A percentile compares a stretch with the other conserved stretches of the same genome.
Conservation (phyloP, 805 yeast species). For the Metschnikowia sp. region DNA sequence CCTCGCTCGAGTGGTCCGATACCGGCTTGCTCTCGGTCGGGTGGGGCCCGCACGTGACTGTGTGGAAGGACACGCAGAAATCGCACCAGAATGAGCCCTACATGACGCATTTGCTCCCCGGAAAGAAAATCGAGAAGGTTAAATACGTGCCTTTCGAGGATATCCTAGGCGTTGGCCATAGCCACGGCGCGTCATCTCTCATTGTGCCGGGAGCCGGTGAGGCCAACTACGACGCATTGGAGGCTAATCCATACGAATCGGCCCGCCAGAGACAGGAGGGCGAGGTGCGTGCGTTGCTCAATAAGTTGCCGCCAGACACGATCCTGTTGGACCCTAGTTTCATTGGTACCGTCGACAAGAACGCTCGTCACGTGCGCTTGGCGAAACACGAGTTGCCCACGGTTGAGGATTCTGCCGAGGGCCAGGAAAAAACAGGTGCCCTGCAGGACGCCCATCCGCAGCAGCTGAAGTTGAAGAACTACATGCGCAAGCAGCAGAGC, state of each 20-base stretch:
- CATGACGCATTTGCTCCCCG: conserved; percentile 84
- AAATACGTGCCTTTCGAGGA: conserved; percentile 94
- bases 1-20: conserved; percentile 77
- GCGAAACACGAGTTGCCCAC: conserved; percentile 50
- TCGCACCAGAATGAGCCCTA: conserved; percentile 78
- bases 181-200: conserved; percentile 66
- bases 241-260: conserved; percentile 88
- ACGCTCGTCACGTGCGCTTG: conserved; percentile 60
- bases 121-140: conserved; percentile 64
- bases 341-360: conserved; percentile 79
- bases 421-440: conserved; percentile 31
- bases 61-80: conserved; percentile 85
- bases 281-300: conserved; percentile 81
- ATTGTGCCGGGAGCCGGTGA: conserved; percentile 97
- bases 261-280: conserved; percentile 89
- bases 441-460: conserved; percentile 51
- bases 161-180: conserved; percentile 87
- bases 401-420: conserved; percentile 34
- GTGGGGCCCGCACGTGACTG: conserved; percentile 92
- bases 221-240: conserved; percentile 93
- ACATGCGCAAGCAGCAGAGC: conserved; percentile 76
- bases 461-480: conserved; percentile 78
- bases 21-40: conserved; percentile 84
- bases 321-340: conserved; percentile 85
- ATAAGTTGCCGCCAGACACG: conserved; percentile 89